Conservation (phyloP, 2,329 filamentous ascomycete genomes). For the Fusarium ramigenum region DNA sequence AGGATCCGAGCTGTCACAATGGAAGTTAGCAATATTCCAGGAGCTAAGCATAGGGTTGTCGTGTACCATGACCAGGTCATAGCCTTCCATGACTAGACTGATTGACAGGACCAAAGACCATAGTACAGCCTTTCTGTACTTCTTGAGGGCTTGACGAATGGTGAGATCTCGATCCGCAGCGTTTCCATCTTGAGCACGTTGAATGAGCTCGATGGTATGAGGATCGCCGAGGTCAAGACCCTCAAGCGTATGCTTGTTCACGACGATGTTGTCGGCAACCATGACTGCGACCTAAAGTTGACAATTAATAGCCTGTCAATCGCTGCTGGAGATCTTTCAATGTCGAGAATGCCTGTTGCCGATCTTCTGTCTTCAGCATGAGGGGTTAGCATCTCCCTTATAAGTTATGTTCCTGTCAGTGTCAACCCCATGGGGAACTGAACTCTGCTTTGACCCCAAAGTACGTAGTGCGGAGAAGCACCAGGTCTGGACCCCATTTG, state of each 20-base stretch:
- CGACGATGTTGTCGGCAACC: background rate
- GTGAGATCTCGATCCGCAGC: slow-evolving; percentile 36
- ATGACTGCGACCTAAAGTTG: background rate
- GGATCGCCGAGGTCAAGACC: background rate
- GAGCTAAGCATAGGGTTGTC: too few relatives aligned
- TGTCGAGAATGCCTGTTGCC: fast-evolving
- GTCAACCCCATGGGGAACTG: background rate
- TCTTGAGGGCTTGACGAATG: background rate
- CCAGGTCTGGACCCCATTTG: background rate
- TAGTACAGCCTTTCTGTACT: background rate
- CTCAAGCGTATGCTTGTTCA: background rate
- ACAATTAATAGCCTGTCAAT: fast-evolving
- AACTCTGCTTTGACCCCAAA: background rate
- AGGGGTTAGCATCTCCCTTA: background rate
- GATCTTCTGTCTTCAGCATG: fast-evolving
- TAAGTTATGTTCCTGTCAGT: background rate
- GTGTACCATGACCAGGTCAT: slow-evolving; percentile 50
- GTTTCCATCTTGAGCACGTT: slow-evolving; percentile 23
- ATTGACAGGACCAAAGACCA: background rate
- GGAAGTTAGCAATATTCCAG: too few relatives aligned
- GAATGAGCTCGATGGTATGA: slow-evolving; percentile 14
- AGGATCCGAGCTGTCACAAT: slow-evolving; percentile 19
- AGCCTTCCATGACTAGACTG: slow-evolving; percentile 5
- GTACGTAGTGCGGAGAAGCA: background rate
- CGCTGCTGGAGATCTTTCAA: fast-evolving